Base-by-base conservation (phyloP, 2,329 filamentous ascomycete genomes). In the Colletotrichum higginsianum region DNA sequence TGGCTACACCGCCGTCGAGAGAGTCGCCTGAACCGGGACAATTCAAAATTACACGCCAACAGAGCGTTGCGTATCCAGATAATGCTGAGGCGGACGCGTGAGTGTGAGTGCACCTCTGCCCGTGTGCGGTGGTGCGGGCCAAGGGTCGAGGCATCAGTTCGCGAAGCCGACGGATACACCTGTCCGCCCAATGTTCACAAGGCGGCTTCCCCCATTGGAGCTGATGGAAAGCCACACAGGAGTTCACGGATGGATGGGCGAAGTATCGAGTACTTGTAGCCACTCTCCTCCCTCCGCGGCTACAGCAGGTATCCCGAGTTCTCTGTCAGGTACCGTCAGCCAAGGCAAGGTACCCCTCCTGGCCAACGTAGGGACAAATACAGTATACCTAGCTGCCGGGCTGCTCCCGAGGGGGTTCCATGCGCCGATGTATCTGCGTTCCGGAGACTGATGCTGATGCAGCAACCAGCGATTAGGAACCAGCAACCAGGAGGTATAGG, bases 11-110 rank as follows among this genome's bases (percentile, higher is more conserved):
- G 3, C n/a, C 40, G 56, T 53, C n/a, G 47, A 52, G 46, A 15
- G 52, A 61, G 67, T 56, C 49, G 67, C 49, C 61, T 56, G 47
- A 52, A n/a, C 44, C 44, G 30, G 40, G 35, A 40, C 52, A 66
- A 60, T 55, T 38, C 55, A 69, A 66, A 64, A 30, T 30, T 21
- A 53, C 46, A 46, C 46, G 55, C 49, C 23, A 16, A 47, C 42
- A 44, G 55, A 50, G n/a, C 68, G 68, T 71, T 57, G 68, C 68
- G 57, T 42, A 67, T 57, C 23, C 61, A n/a, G 40, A 49, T 15
- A 66, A 66, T 65, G 56, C 49, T 57, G 46, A 50, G 49, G 63
- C 50, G 50, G 56, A 49, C 42, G n/a, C n/a, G 18, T 26, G 30
- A 40, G 26, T 61, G 46, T 57, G 40, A 38, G 47, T 30, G 40